phyloP scores from a whole-genome alignment of 306 rosid genomes.

The Pterocarpus santalinus region DNA sequence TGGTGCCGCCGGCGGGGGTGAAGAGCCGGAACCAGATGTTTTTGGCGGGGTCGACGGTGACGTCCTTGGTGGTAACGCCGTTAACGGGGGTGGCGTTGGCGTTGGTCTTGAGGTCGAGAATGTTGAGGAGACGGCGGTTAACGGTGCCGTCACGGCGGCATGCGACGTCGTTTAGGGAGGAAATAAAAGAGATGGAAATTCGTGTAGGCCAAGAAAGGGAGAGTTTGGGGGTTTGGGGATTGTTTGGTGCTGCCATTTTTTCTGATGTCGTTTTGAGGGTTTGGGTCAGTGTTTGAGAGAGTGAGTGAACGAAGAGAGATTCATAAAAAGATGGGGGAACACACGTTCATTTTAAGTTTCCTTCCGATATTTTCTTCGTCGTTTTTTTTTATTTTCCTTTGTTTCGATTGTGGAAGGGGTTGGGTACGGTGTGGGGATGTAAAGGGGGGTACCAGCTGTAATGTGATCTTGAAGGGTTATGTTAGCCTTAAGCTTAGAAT shows the following conservation, averaged over 20 bases:
- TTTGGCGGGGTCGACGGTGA: slow-evolving; percentile 55
- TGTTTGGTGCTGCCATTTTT: slow-evolving; percentile 2
- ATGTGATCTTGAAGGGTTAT: no score
- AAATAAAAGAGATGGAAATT: slow-evolving; percentile 9
- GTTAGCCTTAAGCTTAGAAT: no score
- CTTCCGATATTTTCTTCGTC: no score
- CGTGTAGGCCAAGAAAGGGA: slow-evolving; percentile 67
- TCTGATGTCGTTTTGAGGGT: no score
- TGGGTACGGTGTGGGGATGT: no score
- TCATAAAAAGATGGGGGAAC: no score
- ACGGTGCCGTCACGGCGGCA: slow-evolving; percentile 67
- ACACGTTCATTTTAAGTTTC: no score
- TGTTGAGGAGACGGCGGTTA: slow-evolving; percentile 66
- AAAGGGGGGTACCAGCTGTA: no score
- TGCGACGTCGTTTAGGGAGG: slow-evolving; percentile 40
- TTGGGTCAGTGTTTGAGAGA: no score
- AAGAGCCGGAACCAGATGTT: slow-evolving; percentile 73
- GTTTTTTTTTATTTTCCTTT: no score
- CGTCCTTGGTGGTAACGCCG: slow-evolving; percentile 69
- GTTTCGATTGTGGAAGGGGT: no score
- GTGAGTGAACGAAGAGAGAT: no score
- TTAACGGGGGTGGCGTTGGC: slow-evolving; percentile 48
- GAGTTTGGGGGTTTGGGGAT: slow-evolving; percentile 11
- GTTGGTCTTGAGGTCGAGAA: slow-evolving; percentile 55
- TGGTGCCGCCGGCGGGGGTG: neutral